Evolutionary conservation across 352 stramenopile genomes (phyloP), one percentile per base, ranked within the genome.

Genomic region (Thalassiosira hispida): DNA sequence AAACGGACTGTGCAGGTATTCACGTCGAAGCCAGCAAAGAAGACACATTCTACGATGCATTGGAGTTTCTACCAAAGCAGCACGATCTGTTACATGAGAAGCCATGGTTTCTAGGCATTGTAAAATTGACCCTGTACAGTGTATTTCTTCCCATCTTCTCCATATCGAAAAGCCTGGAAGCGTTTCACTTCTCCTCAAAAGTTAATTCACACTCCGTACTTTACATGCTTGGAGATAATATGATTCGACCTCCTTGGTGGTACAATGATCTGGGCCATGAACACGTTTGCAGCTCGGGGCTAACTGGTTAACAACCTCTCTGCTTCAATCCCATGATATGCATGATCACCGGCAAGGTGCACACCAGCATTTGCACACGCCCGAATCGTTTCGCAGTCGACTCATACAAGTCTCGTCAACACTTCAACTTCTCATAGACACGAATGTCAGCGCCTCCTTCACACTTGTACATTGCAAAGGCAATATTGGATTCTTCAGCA

Each of bases 31-130:
- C 49, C 1, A 59, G 25, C 49, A 29, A 59, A 29, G 49, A 59
- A 6, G 49, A 59, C 20, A 29, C 31, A 1, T 59, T 59, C 49
- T 59, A 59, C 49, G 49, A 59, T 59, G 49, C 49, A 2, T 33
- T 59, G 22, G 49, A 59, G 16, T 35, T 1, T 29, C 49, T 33
- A 12, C 49, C 47, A 56, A 56, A 9, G 47, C 47, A 56, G 7
- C 9, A 25, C 42, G 42, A 52, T n/a, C n/a, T n/a, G n/a, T n/a
- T n/a, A n/a, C n/a, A n/a, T n/a, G n/a, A n/a, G n/a, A n/a, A n/a
- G n/a, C n/a, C n/a, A n/a, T n/a, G n/a, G 16, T 47, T 47, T 18
- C 40, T 47, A 2, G 40, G 40, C 8, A 3, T 47, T 47, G 40
- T 2, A 47, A n/a, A 47, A 2, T 20, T 4, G 40, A 5, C 40